Percentiles rank a stretch among this genome's conserved stretches.
Conservation (phyloP, 1,284 basidiomycete species). For the Ceratobasidium sp. region DNA sequence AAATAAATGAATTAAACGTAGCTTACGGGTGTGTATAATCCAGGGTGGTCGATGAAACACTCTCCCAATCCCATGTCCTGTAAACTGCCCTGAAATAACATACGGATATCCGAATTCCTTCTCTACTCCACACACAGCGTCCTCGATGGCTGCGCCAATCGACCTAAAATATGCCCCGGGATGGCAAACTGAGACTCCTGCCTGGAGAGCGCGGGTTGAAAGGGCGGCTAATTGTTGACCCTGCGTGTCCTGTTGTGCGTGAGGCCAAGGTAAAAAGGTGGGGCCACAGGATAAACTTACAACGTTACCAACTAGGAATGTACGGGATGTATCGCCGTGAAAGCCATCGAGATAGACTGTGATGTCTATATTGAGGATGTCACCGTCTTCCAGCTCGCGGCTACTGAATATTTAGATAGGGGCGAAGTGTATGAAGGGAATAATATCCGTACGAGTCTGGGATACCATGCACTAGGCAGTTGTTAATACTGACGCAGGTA, state of each 20-base stretch:
- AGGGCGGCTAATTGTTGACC: constrained; percentile 74
- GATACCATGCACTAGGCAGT: constrained; percentile 86
- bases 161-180: constrained; percentile 78
- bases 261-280: neutral
- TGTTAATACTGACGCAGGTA: constrained; percentile 69
- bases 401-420: constrained; percentile 58
- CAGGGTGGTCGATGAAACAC: constrained; percentile 88
- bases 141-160: constrained; percentile 84
- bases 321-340: constrained; percentile 88
- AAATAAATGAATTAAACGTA: constrained; percentile 54
- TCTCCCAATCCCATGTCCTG: constrained; percentile 88
- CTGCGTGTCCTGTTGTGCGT: constrained; percentile 68
- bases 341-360: constrained; percentile 83
- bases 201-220: constrained; percentile 76
- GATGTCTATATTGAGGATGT: constrained; percentile 88
- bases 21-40: constrained; percentile 83
- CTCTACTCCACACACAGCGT: constrained; percentile 60
- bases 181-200: constrained; percentile 80
- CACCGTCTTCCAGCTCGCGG: constrained; percentile 81
- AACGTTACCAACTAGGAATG: constrained; percentile 82
- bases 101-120: constrained; percentile 53
- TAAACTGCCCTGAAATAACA: constrained; percentile 80
- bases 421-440: neutral
- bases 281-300: constrained; percentile 60
- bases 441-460: constrained; percentile 76